Conservation (phyloP, 2,329 filamentous ascomycete genomes). For the Arachnopeziza araneosa region DNA sequence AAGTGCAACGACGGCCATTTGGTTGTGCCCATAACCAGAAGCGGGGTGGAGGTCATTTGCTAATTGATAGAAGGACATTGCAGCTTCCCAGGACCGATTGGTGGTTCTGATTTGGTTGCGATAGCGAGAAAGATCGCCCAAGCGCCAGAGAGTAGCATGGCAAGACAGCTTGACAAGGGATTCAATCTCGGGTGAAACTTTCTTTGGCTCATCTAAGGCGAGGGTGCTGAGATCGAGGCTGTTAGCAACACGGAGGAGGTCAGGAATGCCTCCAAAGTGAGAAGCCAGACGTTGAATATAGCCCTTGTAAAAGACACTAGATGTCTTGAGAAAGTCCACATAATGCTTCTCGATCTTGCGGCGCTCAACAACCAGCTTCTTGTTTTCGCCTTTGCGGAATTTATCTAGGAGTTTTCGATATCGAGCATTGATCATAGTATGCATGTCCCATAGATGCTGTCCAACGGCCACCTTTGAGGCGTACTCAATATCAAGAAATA, state of each 20-base stretch:
- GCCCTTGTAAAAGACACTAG: slow-evolving; percentile 81
- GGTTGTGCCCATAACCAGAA: slow-evolving; percentile 81
- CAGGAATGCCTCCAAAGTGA: slow-evolving; percentile 39
- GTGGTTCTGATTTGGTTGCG: slow-evolving; percentile 68
- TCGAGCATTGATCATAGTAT: slow-evolving; percentile 69
- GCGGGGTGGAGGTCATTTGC: slow-evolving; percentile 73
- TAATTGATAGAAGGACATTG: slow-evolving; percentile 78
- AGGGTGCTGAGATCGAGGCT: slow-evolving; percentile 24
- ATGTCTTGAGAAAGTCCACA: slow-evolving; percentile 76
- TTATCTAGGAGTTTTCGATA: slow-evolving; percentile 66
- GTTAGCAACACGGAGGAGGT: slow-evolving; percentile 28
- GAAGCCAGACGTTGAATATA: slow-evolving; percentile 73
- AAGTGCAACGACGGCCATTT: slow-evolving; percentile 80
- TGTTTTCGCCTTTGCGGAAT: slow-evolving; percentile 39
- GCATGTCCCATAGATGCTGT: slow-evolving; percentile 69
- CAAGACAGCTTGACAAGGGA: slow-evolving; percentile 63
- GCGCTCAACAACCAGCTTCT: slow-evolving; percentile 52
- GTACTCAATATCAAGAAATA: slow-evolving; percentile 67
- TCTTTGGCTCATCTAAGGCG: slow-evolving; percentile 21
- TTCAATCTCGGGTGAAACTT: slow-evolving; percentile 21
- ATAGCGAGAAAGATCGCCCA: slow-evolving; percentile 89
- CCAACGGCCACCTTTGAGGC: slow-evolving; percentile 61
- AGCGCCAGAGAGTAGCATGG: slow-evolving; percentile 75
- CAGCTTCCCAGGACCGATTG: slow-evolving; percentile 67
- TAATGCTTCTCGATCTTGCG: slow-evolving; percentile 81